Conservation (phyloP, 2,329 filamentous ascomycete genomes). For the Penicillium aurantiogriseum region DNA sequence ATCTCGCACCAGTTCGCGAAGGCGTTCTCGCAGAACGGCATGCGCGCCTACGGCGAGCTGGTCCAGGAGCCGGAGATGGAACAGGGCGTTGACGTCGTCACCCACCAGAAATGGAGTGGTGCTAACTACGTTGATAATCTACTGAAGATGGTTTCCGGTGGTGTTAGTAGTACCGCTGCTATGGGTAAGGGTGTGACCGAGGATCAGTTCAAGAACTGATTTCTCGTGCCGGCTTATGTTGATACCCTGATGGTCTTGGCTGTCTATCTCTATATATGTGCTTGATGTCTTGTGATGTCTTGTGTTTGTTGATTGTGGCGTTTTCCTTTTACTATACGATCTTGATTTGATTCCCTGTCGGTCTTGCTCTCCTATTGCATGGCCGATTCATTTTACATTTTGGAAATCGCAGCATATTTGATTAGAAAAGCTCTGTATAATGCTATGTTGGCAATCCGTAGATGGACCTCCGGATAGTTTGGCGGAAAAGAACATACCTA, state of each 20-base stretch:
- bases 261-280: slow-evolving; percentile 9
- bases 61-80: slow-evolving; percentile 98
- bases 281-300: slow-evolving; percentile 9
- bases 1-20: slow-evolving; percentile 86
- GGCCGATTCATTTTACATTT: slow-evolving; percentile 10
- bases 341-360: slow-evolving; percentile 19
- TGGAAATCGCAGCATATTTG: background rate
- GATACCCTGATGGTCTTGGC: slow-evolving; percentile 7
- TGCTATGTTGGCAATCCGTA: background rate
- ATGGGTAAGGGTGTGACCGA: slow-evolving; percentile 99
- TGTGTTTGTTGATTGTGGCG: slow-evolving; percentile 7
- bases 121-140: slow-evolving; percentile 93
- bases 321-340: slow-evolving; percentile 6
- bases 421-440: background rate
- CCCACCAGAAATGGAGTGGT: slow-evolving; percentile 98
- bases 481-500: too few relatives aligned
- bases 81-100: slow-evolving; percentile 85
- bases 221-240: slow-evolving; percentile 3
- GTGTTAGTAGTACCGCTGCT: slow-evolving; percentile 84
- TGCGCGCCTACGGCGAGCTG: slow-evolving; percentile 95
- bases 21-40: slow-evolving; percentile 77
- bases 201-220: slow-evolving; percentile 76
- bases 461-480: too few relatives aligned
- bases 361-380: background rate
- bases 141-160: slow-evolving; percentile 95